These are phyloP conservation scores for Desmodesmus armatus DNA, from an alignment of 139 green algal genomes.

Conservation along the genomic window DNA sequence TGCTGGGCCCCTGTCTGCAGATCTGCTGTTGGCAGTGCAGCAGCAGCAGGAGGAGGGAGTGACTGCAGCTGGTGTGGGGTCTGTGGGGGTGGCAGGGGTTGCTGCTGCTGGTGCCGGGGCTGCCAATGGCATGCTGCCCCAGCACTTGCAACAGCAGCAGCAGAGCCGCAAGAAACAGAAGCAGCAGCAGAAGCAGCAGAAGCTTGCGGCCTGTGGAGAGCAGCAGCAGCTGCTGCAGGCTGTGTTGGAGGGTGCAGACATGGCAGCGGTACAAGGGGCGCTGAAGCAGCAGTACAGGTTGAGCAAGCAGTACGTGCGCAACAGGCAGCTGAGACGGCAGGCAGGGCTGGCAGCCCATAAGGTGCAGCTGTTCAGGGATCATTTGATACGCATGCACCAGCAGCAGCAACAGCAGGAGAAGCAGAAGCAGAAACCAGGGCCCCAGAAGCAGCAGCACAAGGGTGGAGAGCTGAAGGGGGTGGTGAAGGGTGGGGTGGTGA, in stretches of 20 bases:
- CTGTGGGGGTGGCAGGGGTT: too few species aligned
- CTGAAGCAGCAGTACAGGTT: slow-evolving; percentile 19
- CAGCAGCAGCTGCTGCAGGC: neutral
- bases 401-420: slow-evolving; percentile 12
- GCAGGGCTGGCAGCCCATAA: slow-evolving; percentile 1
- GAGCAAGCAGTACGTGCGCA: slow-evolving; percentile 4
- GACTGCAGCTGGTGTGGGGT: neutral
- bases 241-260: neutral
- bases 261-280: neutral
- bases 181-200: slow-evolving; percentile 29
- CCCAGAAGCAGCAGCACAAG: neutral
- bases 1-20: neutral
- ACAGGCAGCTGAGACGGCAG: slow-evolving; percentile 20
- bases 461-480: neutral
- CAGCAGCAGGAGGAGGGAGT: neutral
- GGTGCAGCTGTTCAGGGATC: slow-evolving; percentile 40
- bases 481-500: too few species aligned
- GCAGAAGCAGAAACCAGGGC: neutral
- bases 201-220: neutral
- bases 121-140: neutral
- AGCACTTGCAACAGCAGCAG: slow-evolving; percentile 27
- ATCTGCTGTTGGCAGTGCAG: slow-evolving; percentile 4
- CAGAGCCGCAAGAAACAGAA: neutral
- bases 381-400: slow-evolving; percentile 29
- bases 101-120: too few species aligned